Percentiles rank a stretch among this genome's conserved stretches.
Conservation (phyloP, 1,139 yeast genomes). For the Candida tropicalis region DNA sequence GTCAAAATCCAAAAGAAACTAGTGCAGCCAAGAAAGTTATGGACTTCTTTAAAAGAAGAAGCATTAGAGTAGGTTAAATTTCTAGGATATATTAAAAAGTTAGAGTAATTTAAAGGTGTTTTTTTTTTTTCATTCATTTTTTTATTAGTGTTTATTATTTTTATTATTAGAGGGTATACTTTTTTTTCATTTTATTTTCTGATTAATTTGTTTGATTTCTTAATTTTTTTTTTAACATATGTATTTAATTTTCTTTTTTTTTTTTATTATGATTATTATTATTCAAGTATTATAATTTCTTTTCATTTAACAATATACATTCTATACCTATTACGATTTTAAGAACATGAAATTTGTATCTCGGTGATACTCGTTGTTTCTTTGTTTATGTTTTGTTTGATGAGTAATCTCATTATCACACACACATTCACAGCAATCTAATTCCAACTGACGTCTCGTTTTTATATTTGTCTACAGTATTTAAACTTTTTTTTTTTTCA, state of each 20-base stretch:
- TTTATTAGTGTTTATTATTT: slow-evolving; percentile 2
- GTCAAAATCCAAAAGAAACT: slow-evolving; percentile 45
- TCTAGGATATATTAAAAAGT: too few species aligned
- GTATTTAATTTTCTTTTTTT: neutral
- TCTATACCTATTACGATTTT: too few species aligned
- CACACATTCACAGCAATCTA: too few species aligned
- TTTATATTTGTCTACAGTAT: too few species aligned
- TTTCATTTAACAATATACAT: too few species aligned
- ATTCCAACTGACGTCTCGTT: too few species aligned
- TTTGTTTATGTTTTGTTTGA: neutral
- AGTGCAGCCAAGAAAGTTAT: slow-evolving; percentile 78
- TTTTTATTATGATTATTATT: too few species aligned
- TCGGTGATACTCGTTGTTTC: too few species aligned
- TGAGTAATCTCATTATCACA: neutral
- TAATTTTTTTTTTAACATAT: neutral
- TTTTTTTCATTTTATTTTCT: neutral
- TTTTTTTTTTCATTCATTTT: neutral
- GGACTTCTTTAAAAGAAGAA: slow-evolving; percentile 81
- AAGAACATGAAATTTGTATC: too few species aligned
- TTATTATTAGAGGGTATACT: slow-evolving; percentile 1
- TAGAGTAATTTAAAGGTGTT: neutral
- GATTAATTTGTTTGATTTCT: slow-evolving; percentile 1
- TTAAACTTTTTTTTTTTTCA: too few species aligned
- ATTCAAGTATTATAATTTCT: neutral
- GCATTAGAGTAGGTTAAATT: slow-evolving; percentile 47